Base-by-base conservation (phyloP, 495 filamentous ascomycete genomes). In the Hyaloscypha finlandica region DNA sequence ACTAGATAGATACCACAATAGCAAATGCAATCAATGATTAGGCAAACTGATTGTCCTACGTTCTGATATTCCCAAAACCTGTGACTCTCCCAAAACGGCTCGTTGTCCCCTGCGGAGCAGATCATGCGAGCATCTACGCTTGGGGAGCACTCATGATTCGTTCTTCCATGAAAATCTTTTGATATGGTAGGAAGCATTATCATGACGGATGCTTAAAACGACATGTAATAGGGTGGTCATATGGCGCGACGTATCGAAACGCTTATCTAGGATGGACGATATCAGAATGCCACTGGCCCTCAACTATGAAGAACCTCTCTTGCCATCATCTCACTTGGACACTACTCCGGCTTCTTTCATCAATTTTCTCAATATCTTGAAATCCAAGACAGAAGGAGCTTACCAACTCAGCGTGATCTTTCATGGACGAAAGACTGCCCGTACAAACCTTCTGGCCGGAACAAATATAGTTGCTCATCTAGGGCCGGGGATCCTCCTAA, bases 1-100 rank as follows among this genome's bases (percentile, higher is more conserved):
- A 25, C 19, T 56, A 56, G 53, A 25, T 56, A 56, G 53, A 56
- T 56, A 56, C 53, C 22, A 56, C 53, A 32, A 56, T 29, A 25
- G 30, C n/a, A 32, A 56, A 56, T 32, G n/a, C 42, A 48, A 19
- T 56, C 30, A 32, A 56, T 56, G 22, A 29, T n/a, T 12, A 12
- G 51, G 20, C 53, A 32, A 29, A 12, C 2, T 12, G 6, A 25
- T 4, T 6, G 53, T 16, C 8, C 4, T 56, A 6, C 8, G 22
- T 59, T 59, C 56, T 30, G 56, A 33, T 48, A 11, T 8, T 6
- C 12, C 35, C 12, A 8, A 37, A 37, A 37, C 35, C 12, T 37
- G 35, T 37, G 35, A 37, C 35, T 12, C 8, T 8, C 6, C 12
- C 12, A 12, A 37, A 37, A 1, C 16, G 14, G 9, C 16, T 48